Percentiles rank a stretch among this genome's conserved stretches.
These are phyloP conservation scores for Spathaspora girioi DNA, from an alignment of 805 yeast species.

Conservation along the genomic window DNA sequence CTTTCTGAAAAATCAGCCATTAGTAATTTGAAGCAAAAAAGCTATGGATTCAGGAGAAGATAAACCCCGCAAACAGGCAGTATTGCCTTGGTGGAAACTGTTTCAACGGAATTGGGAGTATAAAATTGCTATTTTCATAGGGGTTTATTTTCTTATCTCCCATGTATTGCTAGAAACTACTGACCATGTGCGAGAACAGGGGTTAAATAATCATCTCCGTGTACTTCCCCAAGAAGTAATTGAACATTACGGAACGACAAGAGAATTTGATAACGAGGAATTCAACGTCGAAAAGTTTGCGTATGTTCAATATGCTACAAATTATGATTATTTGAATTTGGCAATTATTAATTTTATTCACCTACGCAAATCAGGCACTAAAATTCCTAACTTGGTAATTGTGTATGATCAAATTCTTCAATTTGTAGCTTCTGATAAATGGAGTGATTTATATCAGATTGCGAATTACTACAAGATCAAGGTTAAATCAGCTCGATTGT, in stretches of 20 bases:
- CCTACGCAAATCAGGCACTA: slow-evolving; percentile 29
- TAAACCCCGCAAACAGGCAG: not conserved
- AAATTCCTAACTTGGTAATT: slow-evolving; percentile 46
- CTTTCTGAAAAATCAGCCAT: not conserved
- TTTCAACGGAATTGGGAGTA: slow-evolving; percentile 22
- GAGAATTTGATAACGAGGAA: slow-evolving; percentile 2
- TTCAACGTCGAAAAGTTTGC: slow-evolving; percentile 32
- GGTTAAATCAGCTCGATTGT: slow-evolving; percentile 21
- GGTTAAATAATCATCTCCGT: slow-evolving; percentile 13
- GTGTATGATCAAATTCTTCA: slow-evolving; percentile 26
- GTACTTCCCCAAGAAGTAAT: slow-evolving; percentile 23
- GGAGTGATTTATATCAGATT: slow-evolving; percentile 9
- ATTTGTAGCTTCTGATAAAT: slow-evolving; percentile 8
- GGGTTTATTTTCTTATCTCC: slow-evolving; percentile 17
- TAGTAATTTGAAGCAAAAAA: not conserved
- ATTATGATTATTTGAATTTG: slow-evolving; percentile 46
- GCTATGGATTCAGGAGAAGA: not conserved
- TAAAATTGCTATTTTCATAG: slow-evolving; percentile 16
- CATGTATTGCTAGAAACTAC: slow-evolving; percentile 14
- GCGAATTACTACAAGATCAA: slow-evolving; percentile 20
- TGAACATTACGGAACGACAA: slow-evolving; percentile 10
- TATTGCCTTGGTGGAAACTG: slow-evolving; percentile 2
- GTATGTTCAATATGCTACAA: slow-evolving; percentile 61
- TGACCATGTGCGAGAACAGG: slow-evolving; percentile 9
- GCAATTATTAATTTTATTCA: slow-evolving; percentile 43